Percentiles rank a stretch among this genome's conserved stretches.
Conservation (phyloP, 495 filamentous ascomycete genomes). For the Penicillium simplicissimum region DNA sequence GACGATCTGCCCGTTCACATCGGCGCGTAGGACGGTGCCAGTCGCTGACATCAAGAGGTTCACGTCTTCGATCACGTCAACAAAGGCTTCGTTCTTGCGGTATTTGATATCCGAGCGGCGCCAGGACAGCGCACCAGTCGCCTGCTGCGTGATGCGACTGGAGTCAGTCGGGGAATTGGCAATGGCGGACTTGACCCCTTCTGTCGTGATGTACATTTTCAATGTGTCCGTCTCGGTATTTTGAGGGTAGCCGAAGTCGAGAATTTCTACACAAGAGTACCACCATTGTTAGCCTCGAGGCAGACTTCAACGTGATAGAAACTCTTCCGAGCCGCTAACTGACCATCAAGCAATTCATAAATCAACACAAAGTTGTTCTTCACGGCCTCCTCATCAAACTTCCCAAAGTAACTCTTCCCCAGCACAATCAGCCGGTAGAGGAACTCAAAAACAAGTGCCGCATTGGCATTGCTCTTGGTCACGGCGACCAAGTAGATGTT, state of each 20-base stretch:
- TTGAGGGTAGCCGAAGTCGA: conserved; percentile 99
- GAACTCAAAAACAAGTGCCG: conserved; percentile 97
- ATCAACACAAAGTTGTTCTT: conserved; percentile 99
- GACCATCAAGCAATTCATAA: conserved; percentile 96
- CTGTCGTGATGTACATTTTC: conserved; percentile 99
- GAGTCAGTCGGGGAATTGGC: conserved; percentile 71
- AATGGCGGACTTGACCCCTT: conserved; percentile 95
- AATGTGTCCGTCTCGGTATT: conserved; percentile 98
- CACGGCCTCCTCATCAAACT: conserved; percentile 98
- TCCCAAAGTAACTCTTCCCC: conserved; percentile 95
- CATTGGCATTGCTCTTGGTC: conserved; percentile 99
- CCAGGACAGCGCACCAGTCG: conserved; percentile 96
- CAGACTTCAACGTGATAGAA: neutral
- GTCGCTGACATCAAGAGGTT: conserved; percentile 98
- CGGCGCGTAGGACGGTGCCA: conserved; percentile 91
- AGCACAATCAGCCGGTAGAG: conserved; percentile 87
- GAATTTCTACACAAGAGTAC: conserved; percentile 73
- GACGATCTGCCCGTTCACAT: conserved; percentile 96
- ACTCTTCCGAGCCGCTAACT: conserved; percentile 19
- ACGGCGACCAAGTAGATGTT: conserved; percentile 98
- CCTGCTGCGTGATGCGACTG: conserved; percentile 98
- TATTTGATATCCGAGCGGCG: conserved; percentile 96
- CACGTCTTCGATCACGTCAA: conserved; percentile 99
- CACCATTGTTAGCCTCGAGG: neutral
- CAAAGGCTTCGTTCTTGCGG: conserved; percentile 98